phyloP scores from a whole-genome alignment of 768 basidiomycete species.

The Suillus brevipes region DNA sequence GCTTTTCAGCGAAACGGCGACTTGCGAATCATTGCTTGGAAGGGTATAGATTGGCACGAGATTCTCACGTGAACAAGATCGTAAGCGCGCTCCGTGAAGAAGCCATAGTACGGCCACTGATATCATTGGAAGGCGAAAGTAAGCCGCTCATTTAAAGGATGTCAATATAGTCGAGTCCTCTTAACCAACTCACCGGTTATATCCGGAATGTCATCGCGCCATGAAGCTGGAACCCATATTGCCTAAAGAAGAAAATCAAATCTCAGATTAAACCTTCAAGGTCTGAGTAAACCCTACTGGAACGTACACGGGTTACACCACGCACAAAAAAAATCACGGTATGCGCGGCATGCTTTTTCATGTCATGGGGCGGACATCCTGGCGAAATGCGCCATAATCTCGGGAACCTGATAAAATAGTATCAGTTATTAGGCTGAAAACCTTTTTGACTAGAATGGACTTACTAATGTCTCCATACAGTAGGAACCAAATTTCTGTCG shows the following conservation, averaged over 20 bases:
- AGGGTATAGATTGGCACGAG: conserved; percentile 30
- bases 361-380: background rate
- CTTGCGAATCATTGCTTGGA: conserved; percentile 22
- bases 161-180: background rate
- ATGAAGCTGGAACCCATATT: conserved; percentile 15
- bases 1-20: conserved; percentile 30
- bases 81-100: conserved; percentile 2
- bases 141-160: conserved; percentile 2
- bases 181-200: conserved; percentile 15
- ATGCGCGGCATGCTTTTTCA: background rate
- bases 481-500: background rate
- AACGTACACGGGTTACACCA: conserved; percentile 1
- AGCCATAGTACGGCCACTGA: conserved; percentile 20
- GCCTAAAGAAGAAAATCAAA: conserved; percentile 27
- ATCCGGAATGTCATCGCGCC: conserved; percentile 22
- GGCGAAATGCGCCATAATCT: too few species aligned
- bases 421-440: background rate
- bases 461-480: conserved; percentile 1
- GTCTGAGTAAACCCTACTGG: background rate
- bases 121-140: conserved; percentile 7
- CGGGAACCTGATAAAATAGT: background rate
- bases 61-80: conserved; percentile 28
- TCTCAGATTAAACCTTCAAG: conserved; percentile 30
- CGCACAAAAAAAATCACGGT: background rate
- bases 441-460: background rate